Conservation (phyloP, 2,329 filamentous ascomycete species). For the Colletotrichum godetiae region DNA sequence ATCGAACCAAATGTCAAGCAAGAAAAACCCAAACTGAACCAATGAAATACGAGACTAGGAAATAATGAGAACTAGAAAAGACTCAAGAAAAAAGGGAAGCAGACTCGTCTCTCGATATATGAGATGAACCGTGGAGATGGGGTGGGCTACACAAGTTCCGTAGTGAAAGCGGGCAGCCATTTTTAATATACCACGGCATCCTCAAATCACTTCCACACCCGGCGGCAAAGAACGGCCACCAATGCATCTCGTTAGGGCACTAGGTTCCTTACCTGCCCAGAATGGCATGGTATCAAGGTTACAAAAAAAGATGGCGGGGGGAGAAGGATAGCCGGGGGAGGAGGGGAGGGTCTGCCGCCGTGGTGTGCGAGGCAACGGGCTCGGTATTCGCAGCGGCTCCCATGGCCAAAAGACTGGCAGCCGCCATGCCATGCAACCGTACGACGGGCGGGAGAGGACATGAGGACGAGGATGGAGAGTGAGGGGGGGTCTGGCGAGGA, state of each 20-base stretch:
- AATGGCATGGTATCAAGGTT: slow-evolving; percentile 5
- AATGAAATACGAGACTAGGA: slow-evolving; percentile 25
- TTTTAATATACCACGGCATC: slow-evolving; percentile 31
- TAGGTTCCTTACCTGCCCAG: background rate
- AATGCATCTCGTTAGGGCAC: background rate
- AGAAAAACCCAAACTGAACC: slow-evolving; percentile 12
- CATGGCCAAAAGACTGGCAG: slow-evolving; percentile 22
- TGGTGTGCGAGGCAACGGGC: slow-evolving; percentile 28
- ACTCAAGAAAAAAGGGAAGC: slow-evolving; percentile 36
- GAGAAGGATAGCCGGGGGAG: background rate
- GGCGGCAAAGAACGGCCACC: slow-evolving; percentile 17
- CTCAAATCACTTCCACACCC: background rate
- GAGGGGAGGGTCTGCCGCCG: background rate
- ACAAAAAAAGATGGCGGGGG: slow-evolving; percentile 15
- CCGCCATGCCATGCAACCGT: slow-evolving; percentile 31
- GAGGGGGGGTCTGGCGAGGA: slow-evolving; percentile 3
- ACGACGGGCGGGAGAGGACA: slow-evolving; percentile 12
- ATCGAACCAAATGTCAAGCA: slow-evolving; percentile 15
- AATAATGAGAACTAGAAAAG: slow-evolving; percentile 30
- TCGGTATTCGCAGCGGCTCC: slow-evolving; percentile 24
- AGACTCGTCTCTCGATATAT: slow-evolving; percentile 15
- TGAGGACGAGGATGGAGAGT: background rate
- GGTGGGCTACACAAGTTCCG: background rate
- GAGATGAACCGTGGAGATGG: slow-evolving; percentile 10
- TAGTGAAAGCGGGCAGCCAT: slow-evolving; percentile 18